Evolutionary conservation across 495 filamentous ascomycete genomes (phyloP).

Genomic region (Aspergillus hancockii): DNA sequence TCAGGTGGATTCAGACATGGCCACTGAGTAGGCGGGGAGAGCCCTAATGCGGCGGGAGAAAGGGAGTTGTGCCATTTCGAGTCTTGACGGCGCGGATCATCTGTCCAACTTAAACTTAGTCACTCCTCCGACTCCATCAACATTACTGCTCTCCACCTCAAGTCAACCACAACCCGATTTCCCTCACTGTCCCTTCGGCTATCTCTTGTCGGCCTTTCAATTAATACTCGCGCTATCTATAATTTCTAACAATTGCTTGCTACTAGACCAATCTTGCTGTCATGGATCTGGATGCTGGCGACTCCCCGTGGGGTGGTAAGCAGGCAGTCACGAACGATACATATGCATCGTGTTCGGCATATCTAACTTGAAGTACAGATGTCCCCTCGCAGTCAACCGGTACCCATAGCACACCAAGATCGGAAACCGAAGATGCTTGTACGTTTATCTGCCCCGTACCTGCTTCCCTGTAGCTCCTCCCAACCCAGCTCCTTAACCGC

Average conservation of each 20-base stretch:
- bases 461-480: constrained; percentile 17
- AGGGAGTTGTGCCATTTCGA: background rate
- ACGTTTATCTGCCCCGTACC: constrained; percentile 15
- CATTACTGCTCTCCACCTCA: background rate
- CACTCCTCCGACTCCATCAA: constrained; percentile 19
- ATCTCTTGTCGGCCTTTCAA: constrained; percentile 5
- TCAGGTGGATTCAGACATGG: background rate
- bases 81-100: constrained; percentile 32
- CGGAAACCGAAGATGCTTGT: constrained; percentile 34
- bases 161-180: constrained; percentile 14
- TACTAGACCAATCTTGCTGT: background rate
- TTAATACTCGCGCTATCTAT: background rate
- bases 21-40: background rate
- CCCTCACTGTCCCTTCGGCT: background rate
- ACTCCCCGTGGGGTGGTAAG: constrained; percentile 74
- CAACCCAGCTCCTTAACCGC: constrained; percentile 31
- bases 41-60: background rate
- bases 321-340: constrained; percentile 36
- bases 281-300: constrained; percentile 64
- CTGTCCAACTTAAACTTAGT: constrained; percentile 29
- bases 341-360: constrained; percentile 31
- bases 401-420: constrained; percentile 28
- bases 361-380: constrained; percentile 43
- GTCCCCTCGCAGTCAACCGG: constrained; percentile 56
- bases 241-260: background rate